phyloP scores from a whole-genome alignment of 257 asterid species.

The Ilex asprella region DNA sequence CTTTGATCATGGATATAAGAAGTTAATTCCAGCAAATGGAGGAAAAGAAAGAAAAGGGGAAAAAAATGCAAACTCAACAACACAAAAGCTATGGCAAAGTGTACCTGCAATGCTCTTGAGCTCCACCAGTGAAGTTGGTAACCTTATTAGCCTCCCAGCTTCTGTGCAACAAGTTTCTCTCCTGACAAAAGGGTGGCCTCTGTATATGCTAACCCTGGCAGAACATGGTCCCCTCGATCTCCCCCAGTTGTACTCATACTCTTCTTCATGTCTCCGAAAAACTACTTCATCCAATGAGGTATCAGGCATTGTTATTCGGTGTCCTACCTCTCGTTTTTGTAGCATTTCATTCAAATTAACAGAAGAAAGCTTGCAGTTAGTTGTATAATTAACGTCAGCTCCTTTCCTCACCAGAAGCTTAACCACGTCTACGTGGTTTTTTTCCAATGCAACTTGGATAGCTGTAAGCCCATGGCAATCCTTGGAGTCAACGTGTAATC shows the following conservation, averaged over 20 bases:
- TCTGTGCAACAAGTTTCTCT: constrained; percentile 34
- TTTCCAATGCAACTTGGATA: constrained; percentile 48
- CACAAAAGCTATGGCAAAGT: not conserved
- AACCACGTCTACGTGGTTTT: constrained; percentile 56
- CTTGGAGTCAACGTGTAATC: constrained; percentile 62
- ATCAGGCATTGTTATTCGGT: constrained; percentile 36
- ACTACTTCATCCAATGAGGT: constrained; percentile 10
- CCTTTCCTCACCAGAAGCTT: constrained; percentile 67
- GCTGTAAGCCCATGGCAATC: constrained; percentile 70
- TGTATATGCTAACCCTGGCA: constrained; percentile 60
- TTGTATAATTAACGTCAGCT: constrained; percentile 46
- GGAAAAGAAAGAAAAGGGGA: not conserved
- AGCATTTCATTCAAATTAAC: constrained; percentile 40
- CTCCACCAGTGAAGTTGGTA: constrained; percentile 49
- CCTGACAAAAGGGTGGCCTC: constrained; percentile 58
- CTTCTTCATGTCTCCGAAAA: constrained; percentile 20
- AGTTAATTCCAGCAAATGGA: not conserved
- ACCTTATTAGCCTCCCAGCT: constrained; percentile 60
- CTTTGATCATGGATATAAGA: no score
- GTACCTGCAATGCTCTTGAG: constrained; percentile 73
- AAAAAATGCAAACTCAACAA: not conserved
- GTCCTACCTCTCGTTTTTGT: constrained; percentile 59
- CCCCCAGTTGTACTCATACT: constrained; percentile 6
- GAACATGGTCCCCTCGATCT: constrained; percentile 9
- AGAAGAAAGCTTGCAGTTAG: constrained; percentile 24